Conservation (phyloP, 2,329 filamentous ascomycete species). For the Beauveria caledonica region DNA sequence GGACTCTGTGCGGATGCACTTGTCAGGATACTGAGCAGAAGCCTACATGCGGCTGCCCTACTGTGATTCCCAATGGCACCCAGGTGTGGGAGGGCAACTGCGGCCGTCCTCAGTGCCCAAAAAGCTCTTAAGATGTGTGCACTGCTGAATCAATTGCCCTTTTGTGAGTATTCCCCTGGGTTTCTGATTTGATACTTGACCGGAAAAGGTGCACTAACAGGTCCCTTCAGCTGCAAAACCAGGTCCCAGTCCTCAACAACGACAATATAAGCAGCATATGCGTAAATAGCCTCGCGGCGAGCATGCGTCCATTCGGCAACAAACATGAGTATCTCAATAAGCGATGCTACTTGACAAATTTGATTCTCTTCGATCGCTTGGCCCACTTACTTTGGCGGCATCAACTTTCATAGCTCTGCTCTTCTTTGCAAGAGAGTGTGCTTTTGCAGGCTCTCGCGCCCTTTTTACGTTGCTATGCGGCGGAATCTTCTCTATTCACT, state of each 20-base stretch:
- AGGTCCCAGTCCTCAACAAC: neutral
- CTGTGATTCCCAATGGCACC: conserved; percentile 20
- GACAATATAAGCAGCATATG: conserved; percentile 2
- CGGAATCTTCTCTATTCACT: neutral
- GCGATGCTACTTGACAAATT: neutral
- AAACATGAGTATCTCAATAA: neutral
- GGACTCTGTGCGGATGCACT: conserved; percentile 26
- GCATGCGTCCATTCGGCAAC: conserved; percentile 7
- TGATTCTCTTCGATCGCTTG: neutral
- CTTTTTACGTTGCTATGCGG: neutral
- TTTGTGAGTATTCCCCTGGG: neutral
- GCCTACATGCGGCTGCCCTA: conserved; percentile 23
- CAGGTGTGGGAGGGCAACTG: conserved; percentile 27
- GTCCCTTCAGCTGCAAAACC: neutral
- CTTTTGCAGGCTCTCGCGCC: neutral
- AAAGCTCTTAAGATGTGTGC: conserved; percentile 2
- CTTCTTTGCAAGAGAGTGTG: neutral
- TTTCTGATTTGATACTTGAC: neutral
- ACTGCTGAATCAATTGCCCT: neutral
- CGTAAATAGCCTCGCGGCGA: conserved; percentile 9
- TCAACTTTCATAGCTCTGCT: neutral
- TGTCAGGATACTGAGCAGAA: conserved; percentile 17
- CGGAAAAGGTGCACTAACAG: neutral
- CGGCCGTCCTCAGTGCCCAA: conserved; percentile 22
- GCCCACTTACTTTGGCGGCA: neutral